Conservation (phyloP, 495 filamentous ascomycete species). For the Lophiostoma macrostomum region DNA sequence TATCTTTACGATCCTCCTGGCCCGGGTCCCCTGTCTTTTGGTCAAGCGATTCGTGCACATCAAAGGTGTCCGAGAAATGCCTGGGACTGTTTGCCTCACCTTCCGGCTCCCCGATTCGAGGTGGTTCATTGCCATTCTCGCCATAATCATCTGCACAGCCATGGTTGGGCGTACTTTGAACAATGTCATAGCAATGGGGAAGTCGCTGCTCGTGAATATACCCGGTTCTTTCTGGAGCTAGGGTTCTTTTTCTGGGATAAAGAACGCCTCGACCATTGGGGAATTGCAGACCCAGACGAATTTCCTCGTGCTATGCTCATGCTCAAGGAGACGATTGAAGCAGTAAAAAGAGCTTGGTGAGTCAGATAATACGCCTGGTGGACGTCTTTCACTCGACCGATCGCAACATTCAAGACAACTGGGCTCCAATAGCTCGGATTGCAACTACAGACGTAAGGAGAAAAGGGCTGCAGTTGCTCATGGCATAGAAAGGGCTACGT, state of each 20-base stretch:
- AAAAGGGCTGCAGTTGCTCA: no score
- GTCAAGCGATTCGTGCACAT: no score
- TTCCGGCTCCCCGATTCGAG: not conserved
- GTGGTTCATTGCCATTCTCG: not conserved
- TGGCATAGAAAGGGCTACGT: no score
- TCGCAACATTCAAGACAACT: no score
- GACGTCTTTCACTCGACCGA: no score
- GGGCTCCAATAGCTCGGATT: no score
- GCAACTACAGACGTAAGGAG: no score
- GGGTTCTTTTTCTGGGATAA: slow-evolving; percentile 6
- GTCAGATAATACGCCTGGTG: no score
- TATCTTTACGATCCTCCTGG: no score
- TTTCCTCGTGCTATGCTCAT: not conserved
- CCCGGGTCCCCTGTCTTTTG: no score
- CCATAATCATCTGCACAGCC: not conserved
- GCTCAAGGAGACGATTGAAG: not conserved
- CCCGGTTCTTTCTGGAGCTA: slow-evolving; percentile 1
- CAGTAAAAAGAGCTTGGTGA: not conserved
- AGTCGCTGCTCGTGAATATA: not conserved
- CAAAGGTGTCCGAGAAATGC: not conserved
- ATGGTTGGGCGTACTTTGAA: slow-evolving; percentile 1
- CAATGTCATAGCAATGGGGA: not conserved
- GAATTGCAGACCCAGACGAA: not conserved
- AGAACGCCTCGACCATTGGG: not conserved
- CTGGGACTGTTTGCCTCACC: not conserved